phyloP scores from a whole-genome alignment of 495 filamentous ascomycete genomes.

The Xylaria palmicola region DNA sequence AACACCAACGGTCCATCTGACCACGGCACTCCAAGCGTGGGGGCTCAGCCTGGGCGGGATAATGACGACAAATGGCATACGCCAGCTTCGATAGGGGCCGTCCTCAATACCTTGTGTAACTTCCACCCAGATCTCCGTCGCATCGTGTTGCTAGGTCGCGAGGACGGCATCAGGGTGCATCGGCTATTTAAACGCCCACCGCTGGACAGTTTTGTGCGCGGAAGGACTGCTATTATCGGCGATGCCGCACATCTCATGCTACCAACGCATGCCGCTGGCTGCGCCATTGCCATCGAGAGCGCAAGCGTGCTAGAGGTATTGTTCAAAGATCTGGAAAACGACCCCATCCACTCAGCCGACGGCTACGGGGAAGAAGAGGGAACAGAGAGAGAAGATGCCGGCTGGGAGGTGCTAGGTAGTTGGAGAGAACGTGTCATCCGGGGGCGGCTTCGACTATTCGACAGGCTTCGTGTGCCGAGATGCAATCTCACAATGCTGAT shows the following conservation, averaged over 20 bases:
- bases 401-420: not conserved
- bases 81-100: not conserved
- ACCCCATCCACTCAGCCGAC: not conserved
- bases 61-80: not conserved
- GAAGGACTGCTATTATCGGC: slow-evolving; percentile 25
- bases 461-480: slow-evolving; percentile 27
- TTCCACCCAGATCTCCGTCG: slow-evolving; percentile 23
- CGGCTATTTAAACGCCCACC: slow-evolving; percentile 25
- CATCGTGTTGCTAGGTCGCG: slow-evolving; percentile 26
- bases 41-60: not conserved
- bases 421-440: not conserved
- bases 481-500: slow-evolving; percentile 35
- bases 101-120: slow-evolving; percentile 14
- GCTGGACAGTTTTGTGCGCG: slow-evolving; percentile 25
- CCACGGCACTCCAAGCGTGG: not conserved
- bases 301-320: slow-evolving; percentile 28
- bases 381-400: too few species aligned
- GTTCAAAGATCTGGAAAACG: slow-evolving; percentile 1
- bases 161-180: slow-evolving; percentile 34
- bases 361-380: too few species aligned
- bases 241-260: slow-evolving; percentile 36
- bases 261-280: slow-evolving; percentile 31
- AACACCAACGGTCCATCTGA: not conserved
- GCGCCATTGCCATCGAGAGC: slow-evolving; percentile 27
- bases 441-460: slow-evolving; percentile 23